Conservation (phyloP, 2,329 filamentous ascomycete species). For the Aspergillus viridinutans region DNA sequence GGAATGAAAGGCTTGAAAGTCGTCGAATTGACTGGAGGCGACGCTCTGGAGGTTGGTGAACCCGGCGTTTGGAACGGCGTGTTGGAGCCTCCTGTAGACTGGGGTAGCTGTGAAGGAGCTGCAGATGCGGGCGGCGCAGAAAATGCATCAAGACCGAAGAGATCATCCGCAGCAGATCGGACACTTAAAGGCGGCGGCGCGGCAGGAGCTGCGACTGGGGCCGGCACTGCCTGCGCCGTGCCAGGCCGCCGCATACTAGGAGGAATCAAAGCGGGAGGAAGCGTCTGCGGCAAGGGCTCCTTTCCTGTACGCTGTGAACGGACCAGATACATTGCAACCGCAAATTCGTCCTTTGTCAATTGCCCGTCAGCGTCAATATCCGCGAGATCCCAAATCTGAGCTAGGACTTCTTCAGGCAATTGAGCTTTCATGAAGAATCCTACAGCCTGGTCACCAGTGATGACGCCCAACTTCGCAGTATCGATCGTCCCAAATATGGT, state of each 20-base stretch:
- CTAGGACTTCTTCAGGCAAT: slow-evolving; percentile 80
- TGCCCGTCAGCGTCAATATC: slow-evolving; percentile 89
- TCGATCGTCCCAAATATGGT: slow-evolving; percentile 80
- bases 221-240: slow-evolving; percentile 32
- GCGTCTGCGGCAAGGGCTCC: slow-evolving; percentile 66
- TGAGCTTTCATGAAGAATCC: slow-evolving; percentile 90
- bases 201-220: slow-evolving; percentile 42
- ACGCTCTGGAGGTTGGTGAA: slow-evolving; percentile 41
- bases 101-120: slow-evolving; percentile 56
- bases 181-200: slow-evolving; percentile 51
- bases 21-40: slow-evolving; percentile 38
- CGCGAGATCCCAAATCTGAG: slow-evolving; percentile 94
- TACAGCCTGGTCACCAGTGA: slow-evolving; percentile 92
- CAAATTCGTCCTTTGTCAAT: slow-evolving; percentile 84
- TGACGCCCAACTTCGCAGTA: slow-evolving; percentile 72
- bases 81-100: slow-evolving; percentile 70
- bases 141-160: slow-evolving; percentile 85
- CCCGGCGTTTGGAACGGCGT: slow-evolving; percentile 53
- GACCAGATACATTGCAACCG: slow-evolving; percentile 96
- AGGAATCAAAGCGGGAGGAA: slow-evolving; percentile 78
- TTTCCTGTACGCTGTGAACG: slow-evolving; percentile 77
- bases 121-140: slow-evolving; percentile 49
- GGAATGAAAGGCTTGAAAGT: slow-evolving; percentile 89
- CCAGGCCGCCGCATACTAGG: slow-evolving; percentile 69
- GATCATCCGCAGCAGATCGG: slow-evolving; percentile 84